Conservation (phyloP, 805 yeast species). For the Cyberlindnera misumaiensis region DNA sequence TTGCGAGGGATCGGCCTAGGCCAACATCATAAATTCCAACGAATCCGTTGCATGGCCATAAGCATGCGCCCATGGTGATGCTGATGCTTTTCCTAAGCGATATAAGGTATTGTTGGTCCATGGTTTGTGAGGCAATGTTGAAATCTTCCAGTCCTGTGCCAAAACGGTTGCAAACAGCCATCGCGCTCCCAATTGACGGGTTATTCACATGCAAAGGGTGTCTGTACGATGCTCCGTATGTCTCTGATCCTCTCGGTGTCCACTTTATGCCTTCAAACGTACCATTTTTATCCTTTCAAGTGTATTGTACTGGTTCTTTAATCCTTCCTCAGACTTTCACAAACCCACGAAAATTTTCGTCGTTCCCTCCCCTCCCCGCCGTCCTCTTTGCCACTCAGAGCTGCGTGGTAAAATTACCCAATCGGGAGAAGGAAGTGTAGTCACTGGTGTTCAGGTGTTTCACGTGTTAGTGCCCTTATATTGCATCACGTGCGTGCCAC, state of each 20-base stretch:
- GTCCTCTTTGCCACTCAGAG: no score
- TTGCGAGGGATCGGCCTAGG: conserved; percentile 12
- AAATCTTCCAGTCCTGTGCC: background rate
- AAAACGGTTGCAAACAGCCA: no score
- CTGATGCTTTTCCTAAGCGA: conserved; percentile 1
- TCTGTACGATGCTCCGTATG: no score
- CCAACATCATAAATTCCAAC: conserved; percentile 1
- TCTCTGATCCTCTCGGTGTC: no score
- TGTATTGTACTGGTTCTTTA: background rate
- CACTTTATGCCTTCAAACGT: conserved; percentile 3
- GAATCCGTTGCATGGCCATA: background rate
- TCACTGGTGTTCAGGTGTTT: conserved; percentile 5
- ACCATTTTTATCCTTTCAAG: conserved; percentile 10
- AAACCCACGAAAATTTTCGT: conserved; percentile 7
- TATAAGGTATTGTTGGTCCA: background rate
- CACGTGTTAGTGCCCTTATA: background rate
- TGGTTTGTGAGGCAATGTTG: background rate
- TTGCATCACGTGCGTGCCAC: no score
- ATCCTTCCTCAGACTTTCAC: background rate
- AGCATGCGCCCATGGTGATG: background rate
- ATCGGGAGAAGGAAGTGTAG: conserved; percentile 2
- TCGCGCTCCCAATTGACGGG: no score
- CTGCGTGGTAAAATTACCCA: conserved; percentile 1
- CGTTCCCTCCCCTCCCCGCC: background rate
- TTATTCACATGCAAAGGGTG: no score